These are phyloP conservation scores for Citrullus mucosospermus DNA, from an alignment of 306 rosid genomes.

Conservation along the genomic window DNA sequence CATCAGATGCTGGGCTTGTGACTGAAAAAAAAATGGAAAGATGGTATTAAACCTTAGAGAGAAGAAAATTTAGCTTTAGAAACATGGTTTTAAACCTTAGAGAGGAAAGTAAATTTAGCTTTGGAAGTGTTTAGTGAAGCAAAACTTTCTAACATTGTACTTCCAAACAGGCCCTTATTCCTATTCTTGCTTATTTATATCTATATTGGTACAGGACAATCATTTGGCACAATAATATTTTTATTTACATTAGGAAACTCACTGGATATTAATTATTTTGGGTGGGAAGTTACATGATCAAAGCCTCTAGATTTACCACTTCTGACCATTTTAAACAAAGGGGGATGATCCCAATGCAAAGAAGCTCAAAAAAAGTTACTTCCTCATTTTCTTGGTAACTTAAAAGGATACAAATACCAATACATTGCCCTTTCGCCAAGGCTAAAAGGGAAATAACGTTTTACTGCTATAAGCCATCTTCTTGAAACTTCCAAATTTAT, in stretches of 20 bases:
- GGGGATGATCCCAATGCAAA: neutral
- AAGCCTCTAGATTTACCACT: neutral
- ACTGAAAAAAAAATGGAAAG: neutral
- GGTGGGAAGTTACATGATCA: neutral
- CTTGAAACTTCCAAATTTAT: neutral
- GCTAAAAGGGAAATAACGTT: neutral
- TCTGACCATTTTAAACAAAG: neutral
- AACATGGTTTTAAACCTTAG: neutral
- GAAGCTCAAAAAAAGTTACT: neutral
- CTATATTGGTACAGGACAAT: neutral
- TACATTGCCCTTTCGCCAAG: neutral
- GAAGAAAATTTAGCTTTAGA: neutral
- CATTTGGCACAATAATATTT: neutral
- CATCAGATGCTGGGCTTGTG: conserved; percentile 73
- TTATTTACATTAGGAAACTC: neutral
- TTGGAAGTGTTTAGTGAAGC: neutral
- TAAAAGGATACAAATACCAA: neutral
- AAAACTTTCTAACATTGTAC: neutral
- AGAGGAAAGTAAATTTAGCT: neutral
- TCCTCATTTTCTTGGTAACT: neutral
- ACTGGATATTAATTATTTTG: neutral
- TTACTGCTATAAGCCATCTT: neutral
- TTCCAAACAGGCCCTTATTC: neutral
- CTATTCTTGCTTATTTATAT: neutral
- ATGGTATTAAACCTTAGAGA: neutral